Evolutionary conservation across 352 stramenopile genomes (phyloP).

Genomic region (Stephanocyclus meneghinianus): DNA sequence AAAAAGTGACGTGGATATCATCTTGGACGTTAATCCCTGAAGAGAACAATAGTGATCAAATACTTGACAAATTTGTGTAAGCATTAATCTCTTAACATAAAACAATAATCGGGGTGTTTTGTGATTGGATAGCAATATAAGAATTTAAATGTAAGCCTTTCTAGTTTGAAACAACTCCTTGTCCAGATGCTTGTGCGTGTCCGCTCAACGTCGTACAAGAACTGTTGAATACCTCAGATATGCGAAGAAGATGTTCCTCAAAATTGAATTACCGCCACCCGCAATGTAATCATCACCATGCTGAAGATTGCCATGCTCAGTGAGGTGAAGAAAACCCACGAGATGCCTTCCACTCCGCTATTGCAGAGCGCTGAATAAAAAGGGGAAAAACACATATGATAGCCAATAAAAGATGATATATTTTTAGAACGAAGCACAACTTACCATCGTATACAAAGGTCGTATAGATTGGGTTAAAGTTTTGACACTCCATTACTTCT

Average conservation of each 20-base stretch:
- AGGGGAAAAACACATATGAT: not conserved
- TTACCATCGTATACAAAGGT: conserved; percentile 22
- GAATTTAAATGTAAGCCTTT: conserved; percentile 1
- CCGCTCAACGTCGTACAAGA: not conserved
- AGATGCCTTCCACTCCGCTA: conserved; percentile 27
- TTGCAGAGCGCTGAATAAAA: conserved; percentile 12
- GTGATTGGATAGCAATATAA: not conserved
- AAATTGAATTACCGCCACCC: conserved; percentile 22
- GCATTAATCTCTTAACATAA: too few species aligned
- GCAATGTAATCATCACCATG: conserved; percentile 32
- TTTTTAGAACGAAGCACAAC: conserved; percentile 1
- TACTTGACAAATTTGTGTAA: too few species aligned
- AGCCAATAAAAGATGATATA: not conserved
- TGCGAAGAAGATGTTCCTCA: not conserved
- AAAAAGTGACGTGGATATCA: too few species aligned
- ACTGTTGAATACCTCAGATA: not conserved
- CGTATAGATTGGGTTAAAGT: conserved; percentile 40
- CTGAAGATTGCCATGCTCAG: conserved; percentile 29
- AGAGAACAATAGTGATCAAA: too few species aligned
- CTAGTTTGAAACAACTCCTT: not conserved
- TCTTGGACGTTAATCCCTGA: too few species aligned
- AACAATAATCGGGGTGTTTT: too few species aligned
- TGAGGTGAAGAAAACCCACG: conserved; percentile 34
- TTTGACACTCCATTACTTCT: conserved; percentile 32
- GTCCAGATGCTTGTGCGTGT: too few species aligned